Percentiles rank a stretch among this genome's conserved stretches.
These are phyloP conservation scores for Leccinellum albellum DNA, from an alignment of 768 basidiomycete genomes.

Conservation along the genomic window DNA sequence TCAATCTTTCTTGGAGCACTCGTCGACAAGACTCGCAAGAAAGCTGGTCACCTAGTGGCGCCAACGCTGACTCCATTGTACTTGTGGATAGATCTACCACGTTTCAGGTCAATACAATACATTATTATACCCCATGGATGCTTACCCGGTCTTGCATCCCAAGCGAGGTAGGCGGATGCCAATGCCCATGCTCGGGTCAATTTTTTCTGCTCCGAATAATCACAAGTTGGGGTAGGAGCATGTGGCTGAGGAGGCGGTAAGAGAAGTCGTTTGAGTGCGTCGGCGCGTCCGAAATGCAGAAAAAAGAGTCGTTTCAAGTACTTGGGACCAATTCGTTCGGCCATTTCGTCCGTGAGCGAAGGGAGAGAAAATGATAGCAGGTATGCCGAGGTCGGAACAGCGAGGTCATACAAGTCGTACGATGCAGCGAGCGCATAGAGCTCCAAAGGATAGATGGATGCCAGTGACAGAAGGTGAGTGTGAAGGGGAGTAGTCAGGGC, in stretches of 20 bases:
- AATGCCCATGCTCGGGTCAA: conserved; percentile 79
- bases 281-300: conserved; percentile 76
- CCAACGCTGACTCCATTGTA: conserved; percentile 68
- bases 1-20: conserved; percentile 61
- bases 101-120: conserved; percentile 1
- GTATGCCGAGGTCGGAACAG: conserved; percentile 70
- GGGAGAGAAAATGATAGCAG: conserved; percentile 69
- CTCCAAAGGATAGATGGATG: conserved; percentile 65
- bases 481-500: conserved; percentile 54
- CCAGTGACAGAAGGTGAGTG: conserved; percentile 58
- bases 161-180: conserved; percentile 77
- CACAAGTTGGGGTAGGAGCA: conserved; percentile 63
- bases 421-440: conserved; percentile 69
- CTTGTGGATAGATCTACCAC: conserved; percentile 64
- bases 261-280: conserved; percentile 76
- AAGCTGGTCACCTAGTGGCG: conserved; percentile 65
- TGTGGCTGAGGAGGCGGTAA: conserved; percentile 74
- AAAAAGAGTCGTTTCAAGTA: conserved; percentile 83
- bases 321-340: conserved; percentile 63
- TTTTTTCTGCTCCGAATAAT: conserved; percentile 74
- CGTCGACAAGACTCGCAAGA: conserved; percentile 65
- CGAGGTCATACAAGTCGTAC: conserved; percentile 67
- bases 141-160: conserved; percentile 79
- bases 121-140: neutral
- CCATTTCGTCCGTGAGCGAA: conserved; percentile 66